phyloP scores from a whole-genome alignment of 2,329 filamentous ascomycete species.

The Fusarium longipes region DNA sequence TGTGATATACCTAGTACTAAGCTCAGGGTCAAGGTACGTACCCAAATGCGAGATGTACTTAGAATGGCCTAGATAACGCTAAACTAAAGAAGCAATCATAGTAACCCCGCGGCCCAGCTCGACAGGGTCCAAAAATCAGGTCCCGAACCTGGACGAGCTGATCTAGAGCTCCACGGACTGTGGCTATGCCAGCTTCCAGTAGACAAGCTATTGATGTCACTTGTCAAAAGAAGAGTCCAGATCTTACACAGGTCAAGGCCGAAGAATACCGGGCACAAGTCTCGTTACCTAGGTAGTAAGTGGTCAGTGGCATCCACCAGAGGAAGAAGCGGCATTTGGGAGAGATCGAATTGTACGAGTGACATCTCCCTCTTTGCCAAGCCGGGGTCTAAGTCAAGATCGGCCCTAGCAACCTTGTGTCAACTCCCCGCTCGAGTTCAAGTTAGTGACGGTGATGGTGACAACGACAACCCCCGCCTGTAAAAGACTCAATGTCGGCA shows the following conservation, averaged over 20 bases:
- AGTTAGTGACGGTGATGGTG: constrained; percentile 13
- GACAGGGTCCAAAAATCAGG: constrained; percentile 42
- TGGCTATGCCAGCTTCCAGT: constrained; percentile 37
- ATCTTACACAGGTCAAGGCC: neutral
- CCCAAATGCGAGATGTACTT: constrained; percentile 39
- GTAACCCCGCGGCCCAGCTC: constrained; percentile 38
- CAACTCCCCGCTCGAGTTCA: constrained; percentile 25
- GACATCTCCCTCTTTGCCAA: constrained; percentile 31
- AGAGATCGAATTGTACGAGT: constrained; percentile 25
- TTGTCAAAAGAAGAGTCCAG: constrained; percentile 2
- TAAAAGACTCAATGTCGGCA: constrained; percentile 22
- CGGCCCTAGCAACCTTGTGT: constrained; percentile 31
- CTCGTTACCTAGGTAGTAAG: constrained; percentile 1
- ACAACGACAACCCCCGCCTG: constrained; percentile 28
- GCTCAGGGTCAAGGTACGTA: constrained; percentile 32
- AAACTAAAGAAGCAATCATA: constrained; percentile 30
- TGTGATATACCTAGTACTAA: constrained; percentile 9
- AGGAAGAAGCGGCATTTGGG: constrained; percentile 21
- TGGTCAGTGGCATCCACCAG: neutral
- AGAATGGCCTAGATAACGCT: constrained; percentile 29
- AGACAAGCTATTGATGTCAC: constrained; percentile 20
- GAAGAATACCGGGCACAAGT: constrained; percentile 2
- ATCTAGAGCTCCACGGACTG: constrained; percentile 28
- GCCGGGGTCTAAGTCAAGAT: constrained; percentile 34
- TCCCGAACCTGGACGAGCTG: constrained; percentile 44